Base-by-base conservation (phyloP, 192 early-diverging fungal genomes). In the Backusella macrospora region DNA sequence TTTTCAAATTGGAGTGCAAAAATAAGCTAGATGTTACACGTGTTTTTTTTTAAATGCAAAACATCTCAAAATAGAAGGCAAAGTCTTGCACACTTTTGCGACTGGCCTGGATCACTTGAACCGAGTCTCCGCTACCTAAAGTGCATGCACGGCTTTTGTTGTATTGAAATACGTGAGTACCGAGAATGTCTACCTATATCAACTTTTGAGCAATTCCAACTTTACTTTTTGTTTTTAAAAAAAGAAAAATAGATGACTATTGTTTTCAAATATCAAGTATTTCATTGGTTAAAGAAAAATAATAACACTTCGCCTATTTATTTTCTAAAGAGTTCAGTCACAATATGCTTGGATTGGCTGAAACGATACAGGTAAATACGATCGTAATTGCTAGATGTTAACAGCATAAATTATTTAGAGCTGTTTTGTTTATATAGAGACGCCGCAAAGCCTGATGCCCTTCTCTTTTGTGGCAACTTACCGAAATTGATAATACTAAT, bases 91-190 rank as follows among this genome's bases (percentile, higher is more conserved):
- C 29, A 34, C 29, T 59, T 59, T 49, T 12, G 52, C 52, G 52
- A 59, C 52, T 26, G 52, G 52, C 52, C 52, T 59, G 52, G 52
- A 59, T 59, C 52, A 59, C 52, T 59, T 59, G 52, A 59, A 59
- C 52, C 52, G 52, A 59, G 52, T 59, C 52, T 26, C 52, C 52
- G 52, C 52, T 13, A 12, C 8, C 8, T n/a, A 59, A 26, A n/a
- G 10, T 59, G 18, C 21, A 23, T 8, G 52, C 26, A 59, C 6
- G 49, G 21, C 21, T 23, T 18, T 21, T 21, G 26, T 59, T 59
- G 52, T 59, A 59, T 59, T 23, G 26, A 59, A 59, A 8, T 59
- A 23, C 26, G 21, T 59, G 23, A 23, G 21, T 9, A 7, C 9
- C 52, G 52, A 7, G 23, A 23, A 23, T 26, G 6, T 5, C 10